These are phyloP conservation scores for Pichia paraexigua DNA, from an alignment of 805 yeast species.

Conservation along the genomic window DNA sequence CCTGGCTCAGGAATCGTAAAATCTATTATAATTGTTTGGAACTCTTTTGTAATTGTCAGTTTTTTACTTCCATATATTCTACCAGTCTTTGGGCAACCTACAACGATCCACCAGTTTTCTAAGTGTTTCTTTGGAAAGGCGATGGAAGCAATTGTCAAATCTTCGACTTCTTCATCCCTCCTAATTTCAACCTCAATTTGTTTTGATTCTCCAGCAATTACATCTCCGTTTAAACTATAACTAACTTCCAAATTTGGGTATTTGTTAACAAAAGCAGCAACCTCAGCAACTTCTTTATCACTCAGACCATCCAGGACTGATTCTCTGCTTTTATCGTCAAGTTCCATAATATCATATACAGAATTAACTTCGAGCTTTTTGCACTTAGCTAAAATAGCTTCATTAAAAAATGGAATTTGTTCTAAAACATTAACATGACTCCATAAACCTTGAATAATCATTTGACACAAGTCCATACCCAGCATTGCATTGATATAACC, in stretches of 20 bases:
- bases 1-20: conserved; percentile 58
- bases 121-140: conserved; percentile 50
- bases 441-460: conserved; percentile 85
- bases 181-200: conserved; percentile 41
- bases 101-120: conserved; percentile 82
- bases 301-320: conserved; percentile 46
- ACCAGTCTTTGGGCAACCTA: conserved; percentile 56
- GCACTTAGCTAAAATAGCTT: conserved; percentile 47
- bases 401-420: conserved; percentile 68
- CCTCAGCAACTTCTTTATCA: conserved; percentile 44
- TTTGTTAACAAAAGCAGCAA: conserved; percentile 82
- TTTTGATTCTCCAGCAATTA: conserved; percentile 39
- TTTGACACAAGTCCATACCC: conserved; percentile 84
- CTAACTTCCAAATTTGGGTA: conserved; percentile 79
- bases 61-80: conserved; percentile 71
- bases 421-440: conserved; percentile 66
- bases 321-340: conserved; percentile 60
- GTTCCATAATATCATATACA: conserved; percentile 69
- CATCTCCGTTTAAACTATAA: conserved; percentile 38
- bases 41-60: conserved; percentile 43
- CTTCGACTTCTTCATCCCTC: conserved; percentile 72
- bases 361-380: conserved; percentile 48
- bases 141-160: conserved; percentile 51
- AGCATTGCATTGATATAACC: conserved; percentile 71
- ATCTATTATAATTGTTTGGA: conserved; percentile 44